These are phyloP conservation scores for Penstemon barbatus DNA, from an alignment of 257 asterid species.

Conservation along the genomic window DNA sequence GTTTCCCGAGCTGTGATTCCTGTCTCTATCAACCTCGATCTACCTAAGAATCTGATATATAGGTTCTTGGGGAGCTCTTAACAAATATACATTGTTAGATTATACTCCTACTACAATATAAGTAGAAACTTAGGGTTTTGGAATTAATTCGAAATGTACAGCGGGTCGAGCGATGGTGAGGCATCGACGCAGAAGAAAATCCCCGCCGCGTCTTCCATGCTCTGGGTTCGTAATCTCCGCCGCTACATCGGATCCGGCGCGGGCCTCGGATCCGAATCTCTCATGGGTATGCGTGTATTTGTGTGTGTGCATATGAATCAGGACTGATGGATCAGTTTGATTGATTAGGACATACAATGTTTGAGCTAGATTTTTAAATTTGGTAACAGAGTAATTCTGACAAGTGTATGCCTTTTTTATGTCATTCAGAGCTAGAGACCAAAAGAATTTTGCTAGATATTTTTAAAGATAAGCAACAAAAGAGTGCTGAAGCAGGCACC, in stretches of 20 bases:
- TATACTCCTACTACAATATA: background rate
- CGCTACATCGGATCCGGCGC: conserved; percentile 97
- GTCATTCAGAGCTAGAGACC: conserved; percentile 82
- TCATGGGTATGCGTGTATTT: conserved; percentile 68
- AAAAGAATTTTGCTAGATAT: conserved; percentile 89
- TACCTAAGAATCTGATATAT: too few species aligned
- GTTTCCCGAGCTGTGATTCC: too few species aligned
- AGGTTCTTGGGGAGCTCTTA: too few species aligned
- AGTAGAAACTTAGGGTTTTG: conserved; percentile 22
- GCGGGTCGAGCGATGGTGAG: conserved; percentile 79
- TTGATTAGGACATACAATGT: too few species aligned
- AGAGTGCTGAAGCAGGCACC: conserved; percentile 87
- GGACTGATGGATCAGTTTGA: too few species aligned
- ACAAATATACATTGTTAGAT: background rate
- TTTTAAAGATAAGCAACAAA: conserved; percentile 92
- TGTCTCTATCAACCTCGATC: too few species aligned
- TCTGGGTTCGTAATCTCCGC: conserved; percentile 98
- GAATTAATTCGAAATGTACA: conserved; percentile 51
- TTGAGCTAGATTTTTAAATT: too few species aligned
- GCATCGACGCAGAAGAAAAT: conserved; percentile 68
- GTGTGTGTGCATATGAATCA: background rate
- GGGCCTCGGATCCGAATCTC: conserved; percentile 99
- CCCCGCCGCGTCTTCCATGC: conserved; percentile 93
- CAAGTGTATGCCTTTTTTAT: too few species aligned
- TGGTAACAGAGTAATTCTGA: too few species aligned